Conservation (phyloP, 2,329 filamentous ascomycete species). For the Penicillium hordei region DNA sequence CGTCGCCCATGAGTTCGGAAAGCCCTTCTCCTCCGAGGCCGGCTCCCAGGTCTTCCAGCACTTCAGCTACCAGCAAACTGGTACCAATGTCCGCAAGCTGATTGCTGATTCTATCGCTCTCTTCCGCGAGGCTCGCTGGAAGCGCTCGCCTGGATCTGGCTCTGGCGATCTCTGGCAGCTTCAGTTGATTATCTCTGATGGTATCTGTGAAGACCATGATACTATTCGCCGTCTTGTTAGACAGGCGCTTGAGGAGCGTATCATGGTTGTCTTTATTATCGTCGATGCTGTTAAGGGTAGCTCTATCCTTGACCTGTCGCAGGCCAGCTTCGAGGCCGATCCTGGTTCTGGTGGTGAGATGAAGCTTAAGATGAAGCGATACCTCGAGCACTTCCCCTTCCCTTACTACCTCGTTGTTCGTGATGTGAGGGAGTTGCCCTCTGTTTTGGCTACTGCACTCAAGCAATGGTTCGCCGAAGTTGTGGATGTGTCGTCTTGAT, state of each 20-base stretch:
- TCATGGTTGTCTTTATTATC: slow-evolving; percentile 98
- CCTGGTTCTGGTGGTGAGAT: slow-evolving; percentile 57
- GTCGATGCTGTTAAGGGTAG: slow-evolving; percentile 66
- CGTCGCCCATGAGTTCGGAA: slow-evolving; percentile 81
- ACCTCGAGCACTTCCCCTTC: slow-evolving; percentile 95
- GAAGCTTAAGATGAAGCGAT: slow-evolving; percentile 78
- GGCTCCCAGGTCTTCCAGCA: slow-evolving; percentile 80
- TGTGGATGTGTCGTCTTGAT: slow-evolving; percentile 47
- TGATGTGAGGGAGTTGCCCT: slow-evolving; percentile 85
- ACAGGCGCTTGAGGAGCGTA: slow-evolving; percentile 85
- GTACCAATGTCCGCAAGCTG: slow-evolving; percentile 80
- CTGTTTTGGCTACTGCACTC: slow-evolving; percentile 80
- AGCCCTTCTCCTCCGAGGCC: slow-evolving; percentile 75
- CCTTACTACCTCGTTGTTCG: slow-evolving; percentile 94
- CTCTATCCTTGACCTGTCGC: slow-evolving; percentile 79
- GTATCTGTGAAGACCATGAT: slow-evolving; percentile 87
- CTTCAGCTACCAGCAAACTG: slow-evolving; percentile 81
- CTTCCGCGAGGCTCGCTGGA: slow-evolving; percentile 73
- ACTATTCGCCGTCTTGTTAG: slow-evolving; percentile 77
- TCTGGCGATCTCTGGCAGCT: slow-evolving; percentile 89
- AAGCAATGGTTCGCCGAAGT: slow-evolving; percentile 92
- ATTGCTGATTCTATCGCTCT: slow-evolving; percentile 74
- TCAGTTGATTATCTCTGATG: slow-evolving; percentile 88
- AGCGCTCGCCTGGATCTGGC: slow-evolving; percentile 52
- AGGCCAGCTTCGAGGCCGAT: slow-evolving; percentile 76